Base-by-base conservation (phyloP, 2,329 filamentous ascomycete genomes). In the Pyrenochaeta sp. region DNA sequence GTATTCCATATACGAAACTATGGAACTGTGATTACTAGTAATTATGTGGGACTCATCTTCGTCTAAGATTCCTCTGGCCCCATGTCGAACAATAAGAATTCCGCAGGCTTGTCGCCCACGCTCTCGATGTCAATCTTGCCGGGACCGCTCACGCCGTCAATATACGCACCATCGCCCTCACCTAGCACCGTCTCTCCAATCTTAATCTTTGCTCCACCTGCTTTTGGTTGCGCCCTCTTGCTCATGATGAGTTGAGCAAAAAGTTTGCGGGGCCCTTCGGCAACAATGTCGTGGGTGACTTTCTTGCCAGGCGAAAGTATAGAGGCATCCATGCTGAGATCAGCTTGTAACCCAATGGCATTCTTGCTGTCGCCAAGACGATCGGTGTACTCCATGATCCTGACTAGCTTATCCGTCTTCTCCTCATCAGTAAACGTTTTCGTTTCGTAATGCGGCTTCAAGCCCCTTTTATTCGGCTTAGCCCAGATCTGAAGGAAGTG, bases 401-500 rank as follows among this genome's bases (percentile, higher is more conserved):
- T 83, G 24, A 94, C 85, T 65, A 96, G 90, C 15, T 78, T 86
- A 69, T 88, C 83, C 57, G 84, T 82, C 83, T 96, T 96, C 59
- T 85, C 83, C 56, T 88, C 90, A 47, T 96, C 92, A 49, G 82
- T 78, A 67, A 92, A 96, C 61, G 86, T 85, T 59, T 83, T 84
- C 4, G 91, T 95, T 76, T 92, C 90, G 74, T 96, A 96, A 39
- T 85, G 83, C 1, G 92, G 92, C 46, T 84, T 83, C 47, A 96
- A 82, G 0, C 91, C 89, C 24, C 83, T 80, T 75, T 88, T 88
- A 85, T 92, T 93, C 0, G 92, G 92, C 49, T 91, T 81, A 1
- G 89, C 91, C 92, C 92, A 96, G 68, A 96, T 96, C 78, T 96
- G 92, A 34, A 96, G 80, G 73, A 96, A 96, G 74, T 96, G 92